Percentiles rank a stretch among this genome's conserved stretches.
These are phyloP conservation scores for Neoarthrinium moseri DNA, from an alignment of 2,329 filamentous ascomycete species.

Conservation along the genomic window DNA sequence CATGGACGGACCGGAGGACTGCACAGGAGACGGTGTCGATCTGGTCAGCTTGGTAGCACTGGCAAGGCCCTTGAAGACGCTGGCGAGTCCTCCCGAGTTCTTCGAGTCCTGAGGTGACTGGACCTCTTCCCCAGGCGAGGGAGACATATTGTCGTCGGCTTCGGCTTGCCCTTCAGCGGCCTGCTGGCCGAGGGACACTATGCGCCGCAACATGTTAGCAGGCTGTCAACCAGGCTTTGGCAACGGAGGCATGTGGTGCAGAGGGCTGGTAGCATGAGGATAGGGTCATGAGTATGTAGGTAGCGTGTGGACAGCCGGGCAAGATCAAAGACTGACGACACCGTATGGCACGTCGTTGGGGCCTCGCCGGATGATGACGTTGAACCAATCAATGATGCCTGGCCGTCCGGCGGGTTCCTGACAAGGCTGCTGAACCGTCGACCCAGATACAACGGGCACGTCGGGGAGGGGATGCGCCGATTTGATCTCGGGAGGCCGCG, in stretches of 20 bases:
- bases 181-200: conserved; percentile 43
- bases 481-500: too few species aligned
- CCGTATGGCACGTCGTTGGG: too few species aligned
- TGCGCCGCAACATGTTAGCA: conserved; percentile 41
- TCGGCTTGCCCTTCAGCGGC: conserved; percentile 35
- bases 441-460: too few species aligned
- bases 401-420: too few species aligned
- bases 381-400: too few species aligned
- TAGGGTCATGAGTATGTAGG: neutral
- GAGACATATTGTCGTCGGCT: conserved; percentile 54
- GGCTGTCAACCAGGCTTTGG: neutral
- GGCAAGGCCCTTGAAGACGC: conserved; percentile 63
- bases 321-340: too few species aligned
- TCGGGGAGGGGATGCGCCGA: too few species aligned
- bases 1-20: conserved; percentile 33
- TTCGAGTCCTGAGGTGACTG: conserved; percentile 52
- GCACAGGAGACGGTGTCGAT: conserved; percentile 42
- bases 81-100: conserved; percentile 53
- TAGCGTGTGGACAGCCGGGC: too few species aligned
- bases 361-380: too few species aligned
- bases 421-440: too few species aligned
- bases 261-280: neutral
- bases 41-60: conserved; percentile 51
- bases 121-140: conserved; percentile 55
- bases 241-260: conserved; percentile 6